phyloP scores from a whole-genome alignment of 208 protist species.

The Crithidia bombi region DNA sequence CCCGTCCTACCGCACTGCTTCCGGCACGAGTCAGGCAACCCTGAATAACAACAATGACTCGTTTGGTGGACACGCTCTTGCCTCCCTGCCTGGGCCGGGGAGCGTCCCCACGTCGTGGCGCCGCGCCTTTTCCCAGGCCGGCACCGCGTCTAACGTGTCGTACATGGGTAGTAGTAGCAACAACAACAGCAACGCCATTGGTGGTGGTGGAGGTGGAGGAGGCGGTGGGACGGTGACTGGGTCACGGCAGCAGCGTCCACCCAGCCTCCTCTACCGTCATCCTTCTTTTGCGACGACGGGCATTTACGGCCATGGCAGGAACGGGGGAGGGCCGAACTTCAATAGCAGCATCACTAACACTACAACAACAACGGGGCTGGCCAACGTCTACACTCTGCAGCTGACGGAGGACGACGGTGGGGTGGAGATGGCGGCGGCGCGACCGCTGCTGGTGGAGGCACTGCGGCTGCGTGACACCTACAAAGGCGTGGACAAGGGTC shows the following conservation, averaged over 20 bases:
- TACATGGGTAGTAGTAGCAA: not conserved
- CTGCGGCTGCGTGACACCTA: slow-evolving; percentile 67
- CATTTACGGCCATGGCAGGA: not conserved
- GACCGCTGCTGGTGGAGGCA: slow-evolving; percentile 43
- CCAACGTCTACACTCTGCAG: slow-evolving; percentile 61
- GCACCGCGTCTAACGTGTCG: not conserved
- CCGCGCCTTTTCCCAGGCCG: slow-evolving; percentile 5
- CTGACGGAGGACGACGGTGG: slow-evolving; percentile 78
- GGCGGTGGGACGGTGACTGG: not conserved
- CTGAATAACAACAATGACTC: not conserved
- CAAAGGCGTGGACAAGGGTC: slow-evolving; percentile 71
- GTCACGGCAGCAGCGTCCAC: slow-evolving; percentile 11
- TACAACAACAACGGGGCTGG: not conserved
- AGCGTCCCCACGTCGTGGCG: slow-evolving; percentile 8
- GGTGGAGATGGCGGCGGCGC: slow-evolving; percentile 74
- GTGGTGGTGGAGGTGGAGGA: not conserved
- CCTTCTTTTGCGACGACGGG: slow-evolving; percentile 8
- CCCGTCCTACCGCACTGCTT: slow-evolving; percentile 14
- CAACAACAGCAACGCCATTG: not conserved
- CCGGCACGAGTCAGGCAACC: not conserved
- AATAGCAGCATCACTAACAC: not conserved
- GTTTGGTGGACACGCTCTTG: not conserved
- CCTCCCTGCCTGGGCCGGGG: not conserved
- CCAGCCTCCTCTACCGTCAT: slow-evolving; percentile 22
- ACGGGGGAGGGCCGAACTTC: not conserved